A percentile compares a stretch with the other conserved stretches of the same genome.
These are phyloP conservation scores for Fagopyrum esculentum DNA, from an alignment of 148 eudicot genomes.

Conservation along the genomic window DNA sequence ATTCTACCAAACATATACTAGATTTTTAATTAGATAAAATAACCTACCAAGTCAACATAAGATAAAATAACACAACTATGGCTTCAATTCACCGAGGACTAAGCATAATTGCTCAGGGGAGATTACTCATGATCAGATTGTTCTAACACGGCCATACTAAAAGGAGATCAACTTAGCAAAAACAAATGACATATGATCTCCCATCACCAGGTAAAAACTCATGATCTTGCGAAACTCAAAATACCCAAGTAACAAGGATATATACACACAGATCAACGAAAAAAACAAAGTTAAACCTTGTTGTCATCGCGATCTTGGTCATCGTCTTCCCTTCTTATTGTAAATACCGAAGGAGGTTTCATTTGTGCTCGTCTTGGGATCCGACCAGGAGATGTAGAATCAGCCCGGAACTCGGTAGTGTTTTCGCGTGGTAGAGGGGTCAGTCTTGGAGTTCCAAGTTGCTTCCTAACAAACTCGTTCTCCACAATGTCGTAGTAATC, in stretches of 20 bases:
- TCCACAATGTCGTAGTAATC: constrained; percentile 66
- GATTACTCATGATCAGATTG: not conserved
- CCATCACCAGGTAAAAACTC: not conserved
- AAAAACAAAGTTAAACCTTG: not conserved
- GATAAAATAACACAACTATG: not conserved
- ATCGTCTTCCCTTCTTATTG: not conserved
- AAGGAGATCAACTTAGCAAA: not conserved
- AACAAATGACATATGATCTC: not conserved
- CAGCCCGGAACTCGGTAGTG: constrained; percentile 12
- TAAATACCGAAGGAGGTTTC: not conserved
- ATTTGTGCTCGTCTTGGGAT: not conserved
- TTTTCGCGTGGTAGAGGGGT: constrained; percentile 68
- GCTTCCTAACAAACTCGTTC: constrained; percentile 43
- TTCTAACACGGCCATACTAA: not conserved
- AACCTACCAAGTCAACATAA: too few relatives aligned
- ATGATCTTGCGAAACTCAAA: not conserved
- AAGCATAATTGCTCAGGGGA: not conserved
- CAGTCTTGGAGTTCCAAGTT: constrained; percentile 16
- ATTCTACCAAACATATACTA: too few relatives aligned
- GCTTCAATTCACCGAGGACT: too few relatives aligned
- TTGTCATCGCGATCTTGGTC: not conserved
- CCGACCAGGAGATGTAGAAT: constrained; percentile 14
- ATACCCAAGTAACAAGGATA: not conserved
- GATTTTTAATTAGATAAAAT: too few relatives aligned
- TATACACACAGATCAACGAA: not conserved